A percentile compares a stretch with the other conserved stretches of the same genome.
Conservation (phyloP, 139 green algal species). For the Micromonas pusilla region DNA sequence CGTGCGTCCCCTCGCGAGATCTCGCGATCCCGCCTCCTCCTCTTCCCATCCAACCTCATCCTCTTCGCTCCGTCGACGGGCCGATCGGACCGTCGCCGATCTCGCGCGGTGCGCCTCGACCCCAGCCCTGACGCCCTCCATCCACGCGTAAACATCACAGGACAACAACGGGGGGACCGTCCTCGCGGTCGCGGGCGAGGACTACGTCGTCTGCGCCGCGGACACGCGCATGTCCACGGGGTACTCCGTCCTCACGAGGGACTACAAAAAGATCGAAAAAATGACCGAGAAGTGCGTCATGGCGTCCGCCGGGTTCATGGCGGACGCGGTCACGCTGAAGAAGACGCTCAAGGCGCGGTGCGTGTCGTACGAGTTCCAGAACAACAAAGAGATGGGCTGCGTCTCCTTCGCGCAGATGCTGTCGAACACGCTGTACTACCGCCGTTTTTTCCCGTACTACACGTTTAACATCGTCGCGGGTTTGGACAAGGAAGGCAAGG, state of each 20-base stretch:
- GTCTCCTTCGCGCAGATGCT: slow-evolving; percentile 87
- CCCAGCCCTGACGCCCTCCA: not conserved
- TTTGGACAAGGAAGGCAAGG: slow-evolving; percentile 81
- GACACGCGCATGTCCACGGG: slow-evolving; percentile 89
- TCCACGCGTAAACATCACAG: slow-evolving; percentile 9
- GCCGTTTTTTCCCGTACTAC: slow-evolving; percentile 99
- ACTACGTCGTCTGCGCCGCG: slow-evolving; percentile 92
- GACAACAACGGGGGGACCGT: slow-evolving; percentile 55
- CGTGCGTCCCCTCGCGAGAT: not conserved
- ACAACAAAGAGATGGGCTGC: slow-evolving; percentile 83
- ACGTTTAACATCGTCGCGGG: slow-evolving; percentile 94
- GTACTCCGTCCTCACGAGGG: slow-evolving; percentile 88
- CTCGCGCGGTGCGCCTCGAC: no score
- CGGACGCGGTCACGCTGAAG: slow-evolving; percentile 80
- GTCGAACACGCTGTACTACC: slow-evolving; percentile 77
- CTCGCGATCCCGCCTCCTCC: not conserved
- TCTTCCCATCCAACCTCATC: not conserved
- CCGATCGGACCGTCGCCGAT: no score
- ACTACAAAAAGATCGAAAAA: slow-evolving; percentile 69
- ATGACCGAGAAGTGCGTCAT: slow-evolving; percentile 80
- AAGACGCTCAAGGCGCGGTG: slow-evolving; percentile 50
- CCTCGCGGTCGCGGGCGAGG: slow-evolving; percentile 79
- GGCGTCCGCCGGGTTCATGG: slow-evolving; percentile 83
- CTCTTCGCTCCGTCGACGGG: not conserved
- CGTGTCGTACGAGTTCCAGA: slow-evolving; percentile 58